These are phyloP conservation scores for Arthrobotrys musiformis DNA, from an alignment of 2,329 filamentous ascomycete species.

Conservation along the genomic window DNA sequence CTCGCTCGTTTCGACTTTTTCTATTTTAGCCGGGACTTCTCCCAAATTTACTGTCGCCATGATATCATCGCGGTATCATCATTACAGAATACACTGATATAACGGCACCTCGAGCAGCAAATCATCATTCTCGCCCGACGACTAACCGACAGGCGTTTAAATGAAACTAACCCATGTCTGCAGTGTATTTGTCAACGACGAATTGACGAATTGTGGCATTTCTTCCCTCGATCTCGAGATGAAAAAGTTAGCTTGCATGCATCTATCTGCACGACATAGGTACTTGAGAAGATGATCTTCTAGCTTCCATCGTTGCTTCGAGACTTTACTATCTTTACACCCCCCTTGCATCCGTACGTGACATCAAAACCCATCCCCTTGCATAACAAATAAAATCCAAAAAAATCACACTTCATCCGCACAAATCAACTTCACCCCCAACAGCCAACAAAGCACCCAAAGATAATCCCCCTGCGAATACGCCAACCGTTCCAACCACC, in stretches of 20 bases:
- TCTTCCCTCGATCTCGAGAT: no score
- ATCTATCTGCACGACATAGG: slow-evolving; percentile 7
- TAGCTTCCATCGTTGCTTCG: slow-evolving; percentile 2
- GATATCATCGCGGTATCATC: neutral
- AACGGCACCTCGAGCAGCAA: neutral
- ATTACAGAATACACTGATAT: neutral
- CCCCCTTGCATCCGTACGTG: neutral
- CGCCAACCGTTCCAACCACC: slow-evolving; percentile 37
- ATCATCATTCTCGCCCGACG: neutral
- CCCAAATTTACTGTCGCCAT: neutral
- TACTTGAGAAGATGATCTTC: neutral
- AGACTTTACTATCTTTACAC: neutral
- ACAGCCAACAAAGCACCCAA: slow-evolving; percentile 31
- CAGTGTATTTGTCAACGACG: neutral
- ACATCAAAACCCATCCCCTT: neutral
- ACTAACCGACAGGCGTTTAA: neutral
- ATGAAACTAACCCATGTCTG: neutral
- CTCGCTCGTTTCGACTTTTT: slow-evolving; percentile 2
- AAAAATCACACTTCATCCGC: slow-evolving; percentile 5
- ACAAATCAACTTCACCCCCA: slow-evolving; percentile 30
- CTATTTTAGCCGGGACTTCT: slow-evolving; percentile 29
- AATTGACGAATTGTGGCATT: neutral
- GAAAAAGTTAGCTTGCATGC: neutral
- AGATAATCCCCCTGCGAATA: slow-evolving; percentile 49
- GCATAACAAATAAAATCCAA: no score